phyloP scores from a whole-genome alignment of 1,139 yeast species.

The Blastobotrys capitulatus region DNA sequence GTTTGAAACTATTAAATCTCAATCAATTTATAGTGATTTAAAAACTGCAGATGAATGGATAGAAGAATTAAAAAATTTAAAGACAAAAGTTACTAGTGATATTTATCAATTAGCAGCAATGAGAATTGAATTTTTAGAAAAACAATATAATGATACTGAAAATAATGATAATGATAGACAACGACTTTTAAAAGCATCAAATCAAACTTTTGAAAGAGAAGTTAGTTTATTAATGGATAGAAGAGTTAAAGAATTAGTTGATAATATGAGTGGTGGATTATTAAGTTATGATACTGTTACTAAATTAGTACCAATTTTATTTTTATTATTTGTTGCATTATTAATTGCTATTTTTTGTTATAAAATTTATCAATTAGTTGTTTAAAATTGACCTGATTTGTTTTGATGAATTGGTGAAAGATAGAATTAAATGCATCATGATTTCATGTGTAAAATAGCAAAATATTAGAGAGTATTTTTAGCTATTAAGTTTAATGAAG shows the following conservation, averaged over 20 bases:
- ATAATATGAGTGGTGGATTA: conserved; percentile 7
- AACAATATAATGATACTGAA: background rate
- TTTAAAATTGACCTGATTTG: no score
- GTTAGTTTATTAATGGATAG: conserved; percentile 4
- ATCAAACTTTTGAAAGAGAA: background rate
- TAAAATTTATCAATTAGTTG: background rate
- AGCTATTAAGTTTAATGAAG: no score
- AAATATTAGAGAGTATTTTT: no score
- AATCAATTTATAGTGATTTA: background rate
- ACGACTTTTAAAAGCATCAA: background rate
- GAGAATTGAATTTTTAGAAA: background rate
- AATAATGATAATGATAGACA: background rate
- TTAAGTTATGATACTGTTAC: background rate
- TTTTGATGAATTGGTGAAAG: no score
- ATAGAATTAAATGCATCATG: no score
- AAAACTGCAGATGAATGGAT: background rate
- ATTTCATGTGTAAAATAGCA: no score
- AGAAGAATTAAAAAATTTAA: background rate
- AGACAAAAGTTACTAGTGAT: background rate
- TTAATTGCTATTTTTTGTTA: background rate
- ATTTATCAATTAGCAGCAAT: background rate
- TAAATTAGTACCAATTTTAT: background rate
- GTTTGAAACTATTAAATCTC: background rate
- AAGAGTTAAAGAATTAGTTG: conserved; percentile 3
- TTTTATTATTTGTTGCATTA: background rate